phyloP scores from a whole-genome alignment of 1,284 basidiomycete genomes.

The Amylostereum areolatum region DNA sequence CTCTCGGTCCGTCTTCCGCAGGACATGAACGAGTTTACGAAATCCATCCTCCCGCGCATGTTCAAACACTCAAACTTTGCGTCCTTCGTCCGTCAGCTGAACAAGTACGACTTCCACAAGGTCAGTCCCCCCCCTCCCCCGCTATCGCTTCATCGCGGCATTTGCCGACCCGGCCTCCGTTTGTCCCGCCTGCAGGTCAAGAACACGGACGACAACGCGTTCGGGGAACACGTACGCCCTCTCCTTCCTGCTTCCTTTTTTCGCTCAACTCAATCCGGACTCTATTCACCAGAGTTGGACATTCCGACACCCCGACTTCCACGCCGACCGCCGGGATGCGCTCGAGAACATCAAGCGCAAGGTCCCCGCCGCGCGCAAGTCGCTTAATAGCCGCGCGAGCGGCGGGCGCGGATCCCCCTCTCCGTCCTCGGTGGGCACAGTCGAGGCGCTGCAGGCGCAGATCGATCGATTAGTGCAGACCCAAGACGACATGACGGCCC shows the following conservation, averaged over 20 bases:
- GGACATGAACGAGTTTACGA: conserved; percentile 98
- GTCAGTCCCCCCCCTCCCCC: conserved; percentile 30
- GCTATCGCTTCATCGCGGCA: neutral
- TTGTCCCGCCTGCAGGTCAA: conserved; percentile 43
- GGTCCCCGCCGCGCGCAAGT: conserved; percentile 70
- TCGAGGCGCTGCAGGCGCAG: conserved; percentile 42
- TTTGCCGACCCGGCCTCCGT: conserved; percentile 9
- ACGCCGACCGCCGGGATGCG: conserved; percentile 76
- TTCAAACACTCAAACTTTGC: conserved; percentile 99
- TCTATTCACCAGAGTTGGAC: conserved; percentile 71
- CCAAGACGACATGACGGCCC: conserved; percentile 56
- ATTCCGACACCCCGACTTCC: conserved; percentile 93
- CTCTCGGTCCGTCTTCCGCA: no score
- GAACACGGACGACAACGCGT: conserved; percentile 73
- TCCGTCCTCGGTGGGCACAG: conserved; percentile 21
- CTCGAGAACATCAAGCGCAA: conserved; percentile 95
- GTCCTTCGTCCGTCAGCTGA: conserved; percentile 88
- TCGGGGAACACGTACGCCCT: conserved; percentile 64
- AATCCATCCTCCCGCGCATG: conserved; percentile 87
- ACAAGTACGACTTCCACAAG: conserved; percentile 99
- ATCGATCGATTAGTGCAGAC: conserved; percentile 44
- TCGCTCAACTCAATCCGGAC: neutral
- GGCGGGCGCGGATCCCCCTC: conserved; percentile 26
- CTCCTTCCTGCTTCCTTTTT: neutral
- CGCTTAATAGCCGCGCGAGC: conserved; percentile 19